Conservation (phyloP, 2,329 filamentous ascomycete species). For the Verticillium tricorpus region DNA sequence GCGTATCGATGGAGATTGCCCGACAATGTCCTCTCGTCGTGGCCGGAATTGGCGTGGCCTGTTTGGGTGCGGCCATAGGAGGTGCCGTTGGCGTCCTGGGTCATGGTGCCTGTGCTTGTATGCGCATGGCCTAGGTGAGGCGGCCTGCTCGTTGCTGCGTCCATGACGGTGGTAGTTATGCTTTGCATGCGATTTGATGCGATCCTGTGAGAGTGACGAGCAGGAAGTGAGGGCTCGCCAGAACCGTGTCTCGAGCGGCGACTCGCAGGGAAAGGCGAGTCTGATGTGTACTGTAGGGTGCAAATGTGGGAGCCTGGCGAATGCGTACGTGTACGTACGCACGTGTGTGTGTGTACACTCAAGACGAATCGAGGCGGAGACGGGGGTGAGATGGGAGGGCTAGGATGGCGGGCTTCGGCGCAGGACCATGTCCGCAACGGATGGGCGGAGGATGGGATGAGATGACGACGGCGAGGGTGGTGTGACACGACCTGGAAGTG, state of each 20-base stretch:
- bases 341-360: background rate
- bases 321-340: background rate
- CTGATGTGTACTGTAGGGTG: background rate
- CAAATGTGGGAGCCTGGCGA: background rate
- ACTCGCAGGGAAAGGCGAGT: constrained; percentile 3
- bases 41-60: constrained; percentile 3
- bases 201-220: background rate
- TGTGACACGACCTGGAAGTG: background rate
- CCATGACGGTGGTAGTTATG: constrained; percentile 7
- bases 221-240: background rate
- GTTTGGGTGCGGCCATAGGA: background rate
- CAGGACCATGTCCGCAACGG: background rate
- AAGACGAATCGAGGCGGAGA: background rate
- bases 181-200: background rate
- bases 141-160: constrained; percentile 8
- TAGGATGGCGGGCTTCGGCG: background rate
- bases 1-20: constrained; percentile 6
- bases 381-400: constrained; percentile 2
- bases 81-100: background rate
- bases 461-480: constrained; percentile 15
- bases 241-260: background rate
- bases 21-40: constrained; percentile 3
- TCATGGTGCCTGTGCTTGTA: background rate
- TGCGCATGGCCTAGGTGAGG: constrained; percentile 9
- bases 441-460: background rate